These are phyloP conservation scores for Toxicodendron radicans DNA, from an alignment of 345 rosid genomes.

Conservation along the genomic window DNA sequence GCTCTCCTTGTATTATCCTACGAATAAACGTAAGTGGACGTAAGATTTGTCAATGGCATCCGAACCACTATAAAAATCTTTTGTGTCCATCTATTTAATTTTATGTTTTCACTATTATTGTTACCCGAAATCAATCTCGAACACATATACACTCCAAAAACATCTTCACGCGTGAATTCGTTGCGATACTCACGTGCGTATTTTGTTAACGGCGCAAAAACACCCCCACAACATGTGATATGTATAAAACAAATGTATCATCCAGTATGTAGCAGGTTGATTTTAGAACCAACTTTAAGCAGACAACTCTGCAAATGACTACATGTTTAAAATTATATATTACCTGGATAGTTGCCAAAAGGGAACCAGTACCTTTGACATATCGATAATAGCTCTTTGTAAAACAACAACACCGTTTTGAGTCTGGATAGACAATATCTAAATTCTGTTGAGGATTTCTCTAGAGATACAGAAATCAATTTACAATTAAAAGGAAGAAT, in stretches of 20 bases:
- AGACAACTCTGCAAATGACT: background rate
- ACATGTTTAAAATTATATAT: conserved; percentile 11
- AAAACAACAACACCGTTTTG: conserved; percentile 91
- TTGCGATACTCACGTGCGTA: no score
- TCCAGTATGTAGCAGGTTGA: background rate
- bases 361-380: conserved; percentile 93
- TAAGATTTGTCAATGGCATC: no score
- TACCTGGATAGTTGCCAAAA: conserved; percentile 84
- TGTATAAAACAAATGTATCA: background rate
- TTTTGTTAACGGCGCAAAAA: no score
- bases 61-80: no score
- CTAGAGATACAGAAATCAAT: background rate
- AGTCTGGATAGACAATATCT: conserved; percentile 92
- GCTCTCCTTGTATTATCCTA: no score
- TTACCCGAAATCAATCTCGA: no score
- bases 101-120: no score
- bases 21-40: no score
- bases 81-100: no score
- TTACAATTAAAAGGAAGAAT: background rate
- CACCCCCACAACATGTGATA: no score
- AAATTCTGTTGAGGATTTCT: conserved; percentile 31
- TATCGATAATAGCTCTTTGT: conserved; percentile 93
- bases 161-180: no score
- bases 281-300: background rate
- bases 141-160: no score